phyloP scores from a whole-genome alignment of 192 early-diverging fungal genomes.

The Backusella mclennaniae region DNA sequence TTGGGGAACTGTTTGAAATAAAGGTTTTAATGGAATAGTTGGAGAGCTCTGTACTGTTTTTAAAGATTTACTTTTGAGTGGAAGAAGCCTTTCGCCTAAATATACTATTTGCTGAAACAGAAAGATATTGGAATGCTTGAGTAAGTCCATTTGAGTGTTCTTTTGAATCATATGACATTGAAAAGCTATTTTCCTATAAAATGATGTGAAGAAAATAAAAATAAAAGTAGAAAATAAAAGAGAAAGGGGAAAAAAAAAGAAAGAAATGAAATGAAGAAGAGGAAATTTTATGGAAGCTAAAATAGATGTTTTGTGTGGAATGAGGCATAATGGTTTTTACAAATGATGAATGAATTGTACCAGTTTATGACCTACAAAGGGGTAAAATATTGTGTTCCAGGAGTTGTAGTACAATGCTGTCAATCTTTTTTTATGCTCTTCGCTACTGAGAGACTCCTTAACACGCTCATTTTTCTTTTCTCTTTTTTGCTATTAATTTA shows the following conservation, averaged over 20 bases:
- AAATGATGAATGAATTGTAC: not conserved
- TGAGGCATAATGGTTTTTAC: not conserved
- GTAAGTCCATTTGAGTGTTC: not conserved
- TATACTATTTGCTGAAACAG: slow-evolving; percentile 9
- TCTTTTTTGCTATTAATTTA: not conserved
- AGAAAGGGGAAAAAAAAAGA: not conserved
- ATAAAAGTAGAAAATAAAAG: not conserved
- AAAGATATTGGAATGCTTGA: slow-evolving; percentile 7
- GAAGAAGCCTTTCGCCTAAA: not conserved
- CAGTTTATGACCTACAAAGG: not conserved
- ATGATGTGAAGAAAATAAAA: not conserved
- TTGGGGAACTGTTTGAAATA: not conserved
- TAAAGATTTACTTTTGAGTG: not conserved
- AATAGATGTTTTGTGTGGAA: not conserved
- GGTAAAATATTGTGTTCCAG: not conserved
- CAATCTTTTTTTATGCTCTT: not conserved
- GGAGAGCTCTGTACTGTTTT: not conserved
- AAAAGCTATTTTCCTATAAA: not conserved
- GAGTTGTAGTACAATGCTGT: slow-evolving; percentile 1
- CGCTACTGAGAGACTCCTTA: not conserved
- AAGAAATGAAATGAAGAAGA: not conserved
- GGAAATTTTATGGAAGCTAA: not conserved
- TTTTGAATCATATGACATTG: not conserved
- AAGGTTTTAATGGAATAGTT: not conserved
- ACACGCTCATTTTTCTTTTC: not conserved